Base-by-base conservation (phyloP, 441 rosid genomes). In the Jatropha multifida region DNA sequence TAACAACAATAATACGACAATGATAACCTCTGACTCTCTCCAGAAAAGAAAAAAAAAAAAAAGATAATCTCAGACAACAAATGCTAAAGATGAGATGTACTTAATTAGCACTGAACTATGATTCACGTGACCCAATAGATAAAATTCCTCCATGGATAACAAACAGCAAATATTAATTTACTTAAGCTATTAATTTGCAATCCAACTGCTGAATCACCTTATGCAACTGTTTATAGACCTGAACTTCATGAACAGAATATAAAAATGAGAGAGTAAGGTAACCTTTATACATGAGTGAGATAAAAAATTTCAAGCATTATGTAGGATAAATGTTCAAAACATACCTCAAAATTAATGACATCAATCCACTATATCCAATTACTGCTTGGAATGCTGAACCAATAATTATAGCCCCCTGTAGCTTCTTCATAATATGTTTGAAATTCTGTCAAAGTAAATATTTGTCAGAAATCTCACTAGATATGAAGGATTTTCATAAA, bases 341-440 rank as follows among this genome's bases (percentile, higher is more conserved):
- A 61, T 88, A 95, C 97, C 97, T 92, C 84, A 90, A 83, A 69
- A 93, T 70, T 59, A 93, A 40, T 40, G 96, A 88, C 98, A 92
- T 92, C 55, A 95, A 82, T 69, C 99, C 99, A 77, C 96, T 93
- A 83, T 93, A 95, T 79, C 99, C 99, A 72, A 95, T 87, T 13
- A 93, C 38, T 48, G 85, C 77, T 81, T 95, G 98, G 85, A 95
- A 95, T 74, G 91, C 89, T 65, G 99, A 95, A 85, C 89, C 92
- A 71, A 93, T 79, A 66, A 95, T 92, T 64, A 93, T 77, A 73
- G 98, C 94, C 68, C 98, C 99, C 74, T 93, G 99, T 58, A 95
- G 88, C 83, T 86, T 91, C 84, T 90, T 95, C 99, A 95, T 95
- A 63, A 91, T 88, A 84, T 91, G 99, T 86, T 90, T 95, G 85